Evolutionary conservation across 768 basidiomycete genomes (phyloP), one percentile per base, ranked within the genome.

Genomic region (Tylopilus plumbeoviolaceoides): DNA sequence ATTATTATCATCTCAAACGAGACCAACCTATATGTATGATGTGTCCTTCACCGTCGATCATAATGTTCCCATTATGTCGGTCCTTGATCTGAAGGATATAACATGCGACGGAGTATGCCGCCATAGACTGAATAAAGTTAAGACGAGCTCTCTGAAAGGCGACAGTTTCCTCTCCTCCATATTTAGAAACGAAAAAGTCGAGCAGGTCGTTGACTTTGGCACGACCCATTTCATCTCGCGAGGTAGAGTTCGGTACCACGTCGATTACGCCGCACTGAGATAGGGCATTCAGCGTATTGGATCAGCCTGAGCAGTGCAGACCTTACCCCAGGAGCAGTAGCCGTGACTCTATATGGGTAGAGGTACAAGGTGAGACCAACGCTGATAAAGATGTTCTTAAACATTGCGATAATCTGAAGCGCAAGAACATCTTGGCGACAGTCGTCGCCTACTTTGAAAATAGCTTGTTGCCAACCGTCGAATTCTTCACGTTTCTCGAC

Each of bases 391-490:
- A 98, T 87, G 68, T 97, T 98, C 73, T 98, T 98, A 81, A 98
- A 98, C 94, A 98, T 98, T 6, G 97, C 97, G 56, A 99, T 98
- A 55, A 98, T 74, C 63, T 99, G 97, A 44, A 99, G 75, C 0
- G 97, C 97, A 42, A 99, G 80, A n/a, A 98, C 87, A 63, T 99
- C 97, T 69, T 99, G 97, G 40, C 97, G 84, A 69, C 97, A 99
- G 66, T 99, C 97, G 66, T 99, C 97, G 50, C 97, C 97, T 53
- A 99, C 97, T 77, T 99, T 99, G 84, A 99, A 99, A 57, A 99
- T 99, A 1, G 97, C 97, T 59, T 92, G 87, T 55, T 95, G 92
- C 95, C 92, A 98, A 43, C 95, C 86, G 56, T 98, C 93, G 64
- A 88, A 91, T 60, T 85, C 78, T 42, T 76, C 75, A 27, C 70